Base-by-base conservation (phyloP, 139 green algal genomes). In the Astrephomene gubernaculifera region DNA sequence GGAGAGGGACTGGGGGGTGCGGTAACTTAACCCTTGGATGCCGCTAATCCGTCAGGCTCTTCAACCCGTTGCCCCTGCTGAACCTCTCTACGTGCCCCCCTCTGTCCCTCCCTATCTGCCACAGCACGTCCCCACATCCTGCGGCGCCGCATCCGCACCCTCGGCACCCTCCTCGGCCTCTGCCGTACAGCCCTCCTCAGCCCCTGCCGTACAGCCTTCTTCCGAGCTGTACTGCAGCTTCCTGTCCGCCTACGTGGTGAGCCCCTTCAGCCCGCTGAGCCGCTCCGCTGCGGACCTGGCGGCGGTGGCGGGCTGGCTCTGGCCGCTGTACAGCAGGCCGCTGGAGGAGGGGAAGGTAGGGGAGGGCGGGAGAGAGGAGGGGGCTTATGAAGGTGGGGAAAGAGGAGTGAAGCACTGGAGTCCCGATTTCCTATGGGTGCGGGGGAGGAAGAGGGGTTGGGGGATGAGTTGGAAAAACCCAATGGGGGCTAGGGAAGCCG, bases 321-420 rank as follows among this genome's bases (percentile, higher is more conserved):
- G 80, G 80, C 80, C 68, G 1, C 0, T 61, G 19, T 86, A 86
- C 80, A 79, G 63, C 25, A 49, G 38, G 27, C 80, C 80, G 17
- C 49, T 86, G 80, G n/a, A 36, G 33, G 67, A 71, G 67, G 80
- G 68, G 2, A 43, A 52, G 80, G 80, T 86, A 87, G 33, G 70
- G 63, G 19, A 14, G 1, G 72, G 9, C 70, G 14, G 44, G 27
- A 39, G 3, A 33, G 64, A 27, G 22, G 60, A 9, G 2, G 14
- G 63, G 49, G 12, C 14, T 25, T 57, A 57, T 12, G 49, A 57
- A 57, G 12, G 49, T 57, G 49, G 49, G 49, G 49, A 25, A 57
- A 25, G n/a, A n/a, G n/a, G n/a, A n/a, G n/a, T n/a, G n/a, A n/a
- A n/a, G n/a, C n/a, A n/a, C n/a, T n/a, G n/a, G n/a, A n/a, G n/a